These are phyloP conservation scores for Kwoniella sp. DNA, from an alignment of 768 basidiomycete species.

Conservation along the genomic window DNA sequence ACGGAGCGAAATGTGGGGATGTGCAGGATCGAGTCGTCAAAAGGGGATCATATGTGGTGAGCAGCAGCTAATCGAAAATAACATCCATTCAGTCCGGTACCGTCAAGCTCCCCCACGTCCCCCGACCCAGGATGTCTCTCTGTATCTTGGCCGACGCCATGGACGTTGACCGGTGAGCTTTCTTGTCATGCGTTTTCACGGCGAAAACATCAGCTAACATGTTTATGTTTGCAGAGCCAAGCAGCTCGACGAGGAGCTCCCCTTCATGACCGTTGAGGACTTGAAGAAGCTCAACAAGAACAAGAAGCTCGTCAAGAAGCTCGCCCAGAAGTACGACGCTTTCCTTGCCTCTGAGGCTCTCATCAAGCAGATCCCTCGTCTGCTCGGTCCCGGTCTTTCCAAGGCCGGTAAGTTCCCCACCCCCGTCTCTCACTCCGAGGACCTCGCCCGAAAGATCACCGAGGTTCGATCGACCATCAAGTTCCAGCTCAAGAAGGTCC, in stretches of 20 bases:
- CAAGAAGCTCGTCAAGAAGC: slow-evolving; percentile 99
- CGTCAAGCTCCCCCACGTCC: slow-evolving; percentile 86
- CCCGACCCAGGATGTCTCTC: slow-evolving; percentile 97
- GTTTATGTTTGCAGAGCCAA: slow-evolving; percentile 30
- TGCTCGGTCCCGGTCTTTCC: slow-evolving; percentile 98
- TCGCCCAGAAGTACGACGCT: slow-evolving; percentile 99
- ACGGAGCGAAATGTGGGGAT: too few species aligned
- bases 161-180: slow-evolving; percentile 73
- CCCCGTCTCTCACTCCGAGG: slow-evolving; percentile 88
- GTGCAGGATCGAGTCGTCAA: too few species aligned
- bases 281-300: slow-evolving; percentile 99
- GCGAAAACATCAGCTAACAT: slow-evolving; percentile 2
- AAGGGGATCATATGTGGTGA: too few species aligned
- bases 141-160: slow-evolving; percentile 99
- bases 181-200: slow-evolving; percentile 46
- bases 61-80: not conserved
- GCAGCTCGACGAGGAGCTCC: slow-evolving; percentile 58
- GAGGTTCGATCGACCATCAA: slow-evolving; percentile 99
- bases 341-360: slow-evolving; percentile 96
- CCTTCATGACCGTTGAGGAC: slow-evolving; percentile 98
- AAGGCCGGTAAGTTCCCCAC: slow-evolving; percentile 99
- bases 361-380: slow-evolving; percentile 99
- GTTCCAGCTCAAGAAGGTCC: slow-evolving; percentile 96
- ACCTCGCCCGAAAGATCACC: slow-evolving; percentile 81
- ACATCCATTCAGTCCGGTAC: slow-evolving; percentile 38